phyloP scores from a whole-genome alignment of 192 early-diverging fungal species.

The Umbelopsis isabellina region DNA sequence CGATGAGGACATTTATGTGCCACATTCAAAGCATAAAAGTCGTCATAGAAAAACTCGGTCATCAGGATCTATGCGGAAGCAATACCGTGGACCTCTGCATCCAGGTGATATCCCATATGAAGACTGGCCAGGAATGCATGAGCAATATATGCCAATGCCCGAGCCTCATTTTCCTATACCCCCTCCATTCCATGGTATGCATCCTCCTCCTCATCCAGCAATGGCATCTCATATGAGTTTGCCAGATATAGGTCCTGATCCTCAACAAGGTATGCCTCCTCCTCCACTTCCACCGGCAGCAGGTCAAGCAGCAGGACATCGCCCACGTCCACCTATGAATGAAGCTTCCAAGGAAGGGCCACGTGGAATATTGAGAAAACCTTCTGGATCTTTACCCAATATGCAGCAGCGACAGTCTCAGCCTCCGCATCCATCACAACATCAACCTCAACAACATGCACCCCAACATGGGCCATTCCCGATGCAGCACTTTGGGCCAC shows the following conservation, averaged over 20 bases:
- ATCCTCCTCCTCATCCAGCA: neutral
- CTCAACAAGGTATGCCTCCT: neutral
- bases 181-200: conserved; percentile 6
- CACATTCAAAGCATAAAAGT: neutral
- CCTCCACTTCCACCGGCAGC: neutral
- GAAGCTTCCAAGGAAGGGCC: neutral
- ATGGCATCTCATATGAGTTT: conserved; percentile 16
- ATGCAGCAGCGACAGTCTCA: conserved; percentile 2
- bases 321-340: neutral
- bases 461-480: conserved; percentile 21
- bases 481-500: conserved; percentile 15
- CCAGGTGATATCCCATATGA: neutral
- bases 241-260: neutral
- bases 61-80: neutral
- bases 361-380: conserved; percentile 11
- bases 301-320: neutral
- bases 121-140: conserved; percentile 19
- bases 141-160: conserved; percentile 3
- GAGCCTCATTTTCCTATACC: conserved; percentile 17
- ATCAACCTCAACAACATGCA: conserved; percentile 15
- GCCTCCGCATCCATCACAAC: conserved; percentile 24
- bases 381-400: neutral
- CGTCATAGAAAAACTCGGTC: neutral
- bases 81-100: neutral
- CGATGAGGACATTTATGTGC: neutral